These are phyloP conservation scores for Macrophomina tecta DNA, from an alignment of 2,329 filamentous ascomycete genomes.

Conservation along the genomic window DNA sequence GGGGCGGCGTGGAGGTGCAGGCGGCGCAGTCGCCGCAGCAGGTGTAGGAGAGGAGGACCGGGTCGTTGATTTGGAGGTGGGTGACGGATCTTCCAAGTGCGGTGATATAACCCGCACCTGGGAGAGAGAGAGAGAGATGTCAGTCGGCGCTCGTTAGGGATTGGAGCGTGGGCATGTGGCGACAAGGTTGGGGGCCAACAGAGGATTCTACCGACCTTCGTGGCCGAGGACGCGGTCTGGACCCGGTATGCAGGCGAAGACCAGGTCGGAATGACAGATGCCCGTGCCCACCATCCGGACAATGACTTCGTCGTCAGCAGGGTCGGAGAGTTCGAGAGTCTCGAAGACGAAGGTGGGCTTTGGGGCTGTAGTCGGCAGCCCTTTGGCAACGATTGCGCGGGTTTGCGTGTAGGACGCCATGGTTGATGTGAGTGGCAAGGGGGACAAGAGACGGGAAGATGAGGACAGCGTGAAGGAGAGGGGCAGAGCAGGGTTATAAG, in stretches of 20 bases:
- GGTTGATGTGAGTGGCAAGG: no score
- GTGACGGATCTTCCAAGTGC: conserved; percentile 48
- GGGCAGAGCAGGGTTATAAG: no score
- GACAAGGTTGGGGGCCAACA: not conserved
- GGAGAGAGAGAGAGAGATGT: no score
- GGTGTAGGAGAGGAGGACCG: conserved; percentile 44
- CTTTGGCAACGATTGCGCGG: not conserved
- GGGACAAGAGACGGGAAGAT: no score
- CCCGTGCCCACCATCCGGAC: conserved; percentile 59
- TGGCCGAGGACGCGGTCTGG: conserved; percentile 54
- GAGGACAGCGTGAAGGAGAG: no score
- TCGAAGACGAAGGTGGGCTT: not conserved
- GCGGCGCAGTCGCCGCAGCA: conserved; percentile 7
- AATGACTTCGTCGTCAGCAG: conserved; percentile 53
- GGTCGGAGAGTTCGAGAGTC: conserved; percentile 32
- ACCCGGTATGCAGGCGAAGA: conserved; percentile 49
- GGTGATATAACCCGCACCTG: conserved; percentile 51
- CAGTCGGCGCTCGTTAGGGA: no score
- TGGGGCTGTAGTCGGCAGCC: not conserved
- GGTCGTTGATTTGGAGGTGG: conserved; percentile 49
- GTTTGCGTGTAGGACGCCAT: not conserved
- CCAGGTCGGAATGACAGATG: conserved; percentile 60
- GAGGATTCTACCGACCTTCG: conserved; percentile 47
- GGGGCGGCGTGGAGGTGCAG: not conserved
- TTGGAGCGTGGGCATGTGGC: not conserved